phyloP scores from a whole-genome alignment of 2,329 filamentous ascomycete species.

The Cytospora paraplurivora region DNA sequence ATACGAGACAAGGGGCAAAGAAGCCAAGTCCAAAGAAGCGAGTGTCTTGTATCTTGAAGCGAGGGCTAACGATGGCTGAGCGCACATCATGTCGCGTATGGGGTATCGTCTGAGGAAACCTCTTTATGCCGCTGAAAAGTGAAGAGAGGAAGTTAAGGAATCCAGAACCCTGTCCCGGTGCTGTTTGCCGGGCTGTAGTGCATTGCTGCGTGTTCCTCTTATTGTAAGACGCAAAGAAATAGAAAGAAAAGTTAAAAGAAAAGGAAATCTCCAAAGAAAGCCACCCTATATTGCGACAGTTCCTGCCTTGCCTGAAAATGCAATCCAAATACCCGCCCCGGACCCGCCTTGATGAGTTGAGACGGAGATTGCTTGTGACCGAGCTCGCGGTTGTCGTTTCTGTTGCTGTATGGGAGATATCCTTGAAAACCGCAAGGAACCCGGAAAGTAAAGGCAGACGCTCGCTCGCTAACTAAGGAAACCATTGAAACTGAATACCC shows the following conservation, averaged over 20 bases:
- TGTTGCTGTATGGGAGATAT: slow-evolving; percentile 40
- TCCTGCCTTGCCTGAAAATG: slow-evolving; percentile 55
- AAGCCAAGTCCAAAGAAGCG: slow-evolving; percentile 38
- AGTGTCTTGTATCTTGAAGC: slow-evolving; percentile 42
- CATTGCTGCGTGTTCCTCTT: slow-evolving; percentile 68
- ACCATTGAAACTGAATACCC: slow-evolving; percentile 35
- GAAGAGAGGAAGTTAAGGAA: slow-evolving; percentile 32
- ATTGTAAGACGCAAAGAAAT: slow-evolving; percentile 40
- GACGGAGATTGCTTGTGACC: slow-evolving; percentile 46
- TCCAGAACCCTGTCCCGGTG: slow-evolving; percentile 48
- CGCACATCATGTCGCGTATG: slow-evolving; percentile 36
- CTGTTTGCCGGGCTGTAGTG: slow-evolving; percentile 49
- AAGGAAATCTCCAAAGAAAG: slow-evolving; percentile 39
- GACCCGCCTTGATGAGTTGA: slow-evolving; percentile 54
- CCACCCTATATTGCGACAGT: slow-evolving; percentile 48
- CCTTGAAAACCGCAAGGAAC: slow-evolving; percentile 43
- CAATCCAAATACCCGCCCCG: slow-evolving; percentile 54
- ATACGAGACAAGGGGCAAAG: slow-evolving; percentile 48
- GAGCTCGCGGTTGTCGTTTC: slow-evolving; percentile 49
- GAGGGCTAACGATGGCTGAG: slow-evolving; percentile 37
- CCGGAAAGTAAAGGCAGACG: slow-evolving; percentile 39
- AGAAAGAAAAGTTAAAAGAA: slow-evolving; percentile 42
- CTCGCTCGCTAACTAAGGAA: slow-evolving; percentile 44
- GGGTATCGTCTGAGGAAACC: slow-evolving; percentile 46
- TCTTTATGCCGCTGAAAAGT: slow-evolving; percentile 43